A percentile compares a stretch with the other conserved stretches of the same genome.
Evolutionary conservation across 1,284 basidiomycete species (phyloP).

Genomic region (Cryptococcus sp.): DNA sequence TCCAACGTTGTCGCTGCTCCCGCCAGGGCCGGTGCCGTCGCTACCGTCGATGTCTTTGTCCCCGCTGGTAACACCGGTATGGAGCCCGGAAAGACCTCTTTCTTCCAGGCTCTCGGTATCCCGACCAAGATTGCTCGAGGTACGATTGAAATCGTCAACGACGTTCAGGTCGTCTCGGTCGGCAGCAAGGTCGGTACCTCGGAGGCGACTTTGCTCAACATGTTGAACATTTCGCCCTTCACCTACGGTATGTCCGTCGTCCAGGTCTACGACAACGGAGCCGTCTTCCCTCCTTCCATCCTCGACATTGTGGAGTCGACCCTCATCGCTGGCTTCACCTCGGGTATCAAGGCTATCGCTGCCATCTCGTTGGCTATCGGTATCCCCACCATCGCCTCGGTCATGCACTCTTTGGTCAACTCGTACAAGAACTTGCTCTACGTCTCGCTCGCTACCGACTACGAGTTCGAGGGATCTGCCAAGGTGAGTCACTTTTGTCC

Average conservation of each 20-base stretch:
- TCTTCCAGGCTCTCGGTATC: constrained; percentile 99
- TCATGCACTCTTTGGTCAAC: constrained; percentile 93
- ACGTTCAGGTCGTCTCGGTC: constrained; percentile 89
- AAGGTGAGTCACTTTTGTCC: constrained; percentile 60
- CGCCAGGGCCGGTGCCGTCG: constrained; percentile 94
- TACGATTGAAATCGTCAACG: constrained; percentile 98
- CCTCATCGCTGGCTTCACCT: constrained; percentile 83
- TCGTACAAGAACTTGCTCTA: constrained; percentile 97
- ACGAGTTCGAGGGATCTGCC: constrained; percentile 87
- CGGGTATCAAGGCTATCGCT: constrained; percentile 91
- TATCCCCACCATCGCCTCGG: constrained; percentile 93
- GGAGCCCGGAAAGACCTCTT: constrained; percentile 99
- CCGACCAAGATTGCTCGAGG: constrained; percentile 99
- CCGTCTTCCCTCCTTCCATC: constrained; percentile 82
- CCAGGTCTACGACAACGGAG: constrained; percentile 88
- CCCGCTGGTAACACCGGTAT: constrained; percentile 98
- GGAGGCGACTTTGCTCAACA: constrained; percentile 97
- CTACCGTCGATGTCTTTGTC: constrained; percentile 86
- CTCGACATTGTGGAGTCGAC: constrained; percentile 90
- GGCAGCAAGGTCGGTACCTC: constrained; percentile 93
- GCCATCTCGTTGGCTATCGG: constrained; percentile 91
- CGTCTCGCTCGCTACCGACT: constrained; percentile 86
- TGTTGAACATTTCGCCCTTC: constrained; percentile 98
- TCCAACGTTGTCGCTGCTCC: constrained; percentile 98
- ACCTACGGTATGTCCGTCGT: constrained; percentile 97